These are phyloP conservation scores for Omphalotus guepiniiformis DNA, from an alignment of 768 basidiomycete genomes.

Conservation along the genomic window DNA sequence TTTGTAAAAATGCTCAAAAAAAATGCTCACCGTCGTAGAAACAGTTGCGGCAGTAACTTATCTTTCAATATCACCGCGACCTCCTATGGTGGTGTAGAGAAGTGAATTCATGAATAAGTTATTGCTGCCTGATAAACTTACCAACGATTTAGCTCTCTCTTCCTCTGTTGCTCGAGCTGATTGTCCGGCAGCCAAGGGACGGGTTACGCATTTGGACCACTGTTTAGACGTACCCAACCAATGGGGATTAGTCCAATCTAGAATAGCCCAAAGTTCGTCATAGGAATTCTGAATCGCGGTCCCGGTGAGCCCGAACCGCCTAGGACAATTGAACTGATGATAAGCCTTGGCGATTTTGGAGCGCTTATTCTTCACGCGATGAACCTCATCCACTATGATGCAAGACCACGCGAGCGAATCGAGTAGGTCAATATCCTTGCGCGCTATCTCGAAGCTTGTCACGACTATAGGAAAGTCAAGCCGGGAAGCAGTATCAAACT, in stretches of 20 bases:
- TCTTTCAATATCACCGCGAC: constrained; percentile 62
- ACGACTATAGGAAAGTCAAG: constrained; percentile 49
- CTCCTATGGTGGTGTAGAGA: constrained; percentile 34
- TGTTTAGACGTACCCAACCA: constrained; percentile 65
- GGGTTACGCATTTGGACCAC: constrained; percentile 70
- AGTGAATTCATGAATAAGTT: constrained; percentile 2
- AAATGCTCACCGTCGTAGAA: constrained; percentile 62
- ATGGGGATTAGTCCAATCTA: constrained; percentile 90
- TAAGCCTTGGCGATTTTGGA: constrained; percentile 67
- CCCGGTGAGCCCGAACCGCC: constrained; percentile 85
- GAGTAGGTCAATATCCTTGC: constrained; percentile 64
- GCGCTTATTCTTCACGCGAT: constrained; percentile 77
- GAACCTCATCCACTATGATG: constrained; percentile 85
- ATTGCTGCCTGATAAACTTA: constrained; percentile 26
- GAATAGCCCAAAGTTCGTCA: constrained; percentile 85
- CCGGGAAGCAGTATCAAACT: background rate
- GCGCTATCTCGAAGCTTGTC: constrained; percentile 74
- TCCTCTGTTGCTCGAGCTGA: constrained; percentile 60
- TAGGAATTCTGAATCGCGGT: constrained; percentile 82
- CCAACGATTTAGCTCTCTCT: constrained; percentile 51
- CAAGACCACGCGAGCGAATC: constrained; percentile 68
- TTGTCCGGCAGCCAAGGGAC: constrained; percentile 67
- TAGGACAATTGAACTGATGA: constrained; percentile 59
- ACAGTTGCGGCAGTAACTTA: constrained; percentile 75
- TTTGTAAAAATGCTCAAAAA: background rate